These are phyloP conservation scores for Saturnispora quitensis DNA, from an alignment of 805 yeast species.

Conservation along the genomic window DNA sequence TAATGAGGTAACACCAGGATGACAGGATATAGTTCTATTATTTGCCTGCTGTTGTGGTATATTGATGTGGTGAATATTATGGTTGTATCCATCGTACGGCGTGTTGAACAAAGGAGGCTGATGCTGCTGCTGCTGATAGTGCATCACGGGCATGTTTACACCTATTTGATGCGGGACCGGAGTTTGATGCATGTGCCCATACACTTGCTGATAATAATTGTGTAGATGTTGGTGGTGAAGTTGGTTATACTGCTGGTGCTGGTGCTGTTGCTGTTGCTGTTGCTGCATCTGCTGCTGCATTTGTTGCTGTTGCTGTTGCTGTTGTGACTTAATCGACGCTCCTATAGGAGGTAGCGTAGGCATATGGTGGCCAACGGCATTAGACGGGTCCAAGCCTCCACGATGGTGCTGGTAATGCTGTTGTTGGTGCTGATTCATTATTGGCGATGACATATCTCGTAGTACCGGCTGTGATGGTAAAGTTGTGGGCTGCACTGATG, in stretches of 20 bases:
- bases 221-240: not conserved
- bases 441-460: not conserved
- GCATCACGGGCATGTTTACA: not conserved
- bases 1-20: not conserved
- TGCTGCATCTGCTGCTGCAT: not conserved
- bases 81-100: not conserved
- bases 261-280: conserved; percentile 1
- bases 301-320: not conserved
- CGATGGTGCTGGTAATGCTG: not conserved
- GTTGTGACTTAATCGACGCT: not conserved
- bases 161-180: not conserved
- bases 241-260: not conserved
- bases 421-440: not conserved
- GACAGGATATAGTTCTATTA: not conserved
- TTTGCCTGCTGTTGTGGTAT: not conserved
- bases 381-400: not conserved
- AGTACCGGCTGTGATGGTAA: not conserved
- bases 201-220: not conserved
- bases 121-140: not conserved
- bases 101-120: not conserved
- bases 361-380: not conserved
- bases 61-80: not conserved
- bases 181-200: not conserved
- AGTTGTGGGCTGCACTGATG: not conserved
- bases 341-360: not conserved